phyloP scores from a whole-genome alignment of 1,284 basidiomycete genomes.

The Cutaneotrichosporon sp. region DNA sequence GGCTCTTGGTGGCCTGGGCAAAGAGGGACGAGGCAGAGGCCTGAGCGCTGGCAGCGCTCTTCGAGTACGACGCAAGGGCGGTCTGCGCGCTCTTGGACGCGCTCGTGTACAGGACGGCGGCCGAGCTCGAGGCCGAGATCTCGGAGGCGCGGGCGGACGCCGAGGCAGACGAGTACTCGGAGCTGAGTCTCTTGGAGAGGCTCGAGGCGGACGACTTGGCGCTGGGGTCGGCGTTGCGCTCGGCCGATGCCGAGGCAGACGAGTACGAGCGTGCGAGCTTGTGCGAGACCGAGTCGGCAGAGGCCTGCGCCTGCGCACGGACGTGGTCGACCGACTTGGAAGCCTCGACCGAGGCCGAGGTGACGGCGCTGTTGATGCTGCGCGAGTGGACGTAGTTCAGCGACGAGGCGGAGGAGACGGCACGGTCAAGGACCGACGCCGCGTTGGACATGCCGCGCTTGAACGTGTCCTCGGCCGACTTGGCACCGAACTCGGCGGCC shows the following conservation, averaged over 20 bases:
- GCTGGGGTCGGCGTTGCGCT: constrained; percentile 40
- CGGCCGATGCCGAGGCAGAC: constrained; percentile 39
- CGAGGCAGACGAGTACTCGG: constrained; percentile 49
- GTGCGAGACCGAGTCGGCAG: constrained; percentile 30
- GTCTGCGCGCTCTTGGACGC: constrained; percentile 36
- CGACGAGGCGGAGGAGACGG: constrained; percentile 40
- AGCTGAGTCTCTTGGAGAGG: constrained; percentile 45
- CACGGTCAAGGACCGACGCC: constrained; percentile 36
- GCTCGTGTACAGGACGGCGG: constrained; percentile 40
- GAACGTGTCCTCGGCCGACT: constrained; percentile 50
- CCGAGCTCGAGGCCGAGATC: constrained; percentile 41
- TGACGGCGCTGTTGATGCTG: constrained; percentile 39
- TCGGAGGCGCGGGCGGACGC: constrained; percentile 46
- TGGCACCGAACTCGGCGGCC: constrained; percentile 31
- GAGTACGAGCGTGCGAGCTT: constrained; percentile 45
- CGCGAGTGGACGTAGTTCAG: constrained; percentile 22
- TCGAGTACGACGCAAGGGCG: constrained; percentile 39
- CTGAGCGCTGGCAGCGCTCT: constrained; percentile 33
- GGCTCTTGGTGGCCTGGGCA: constrained; percentile 28
- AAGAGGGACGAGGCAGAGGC: constrained; percentile 31
- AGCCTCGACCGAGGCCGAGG: constrained; percentile 37
- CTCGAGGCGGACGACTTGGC: constrained; percentile 41
- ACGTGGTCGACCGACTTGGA: constrained; percentile 9
- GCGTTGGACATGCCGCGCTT: constrained; percentile 49
- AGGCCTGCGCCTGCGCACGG: constrained; percentile 11